A percentile compares a stretch with the other conserved stretches of the same genome.
These are phyloP conservation scores for Lumnitzera racemosa DNA, from an alignment of 345 rosid genomes.

Conservation along the genomic window DNA sequence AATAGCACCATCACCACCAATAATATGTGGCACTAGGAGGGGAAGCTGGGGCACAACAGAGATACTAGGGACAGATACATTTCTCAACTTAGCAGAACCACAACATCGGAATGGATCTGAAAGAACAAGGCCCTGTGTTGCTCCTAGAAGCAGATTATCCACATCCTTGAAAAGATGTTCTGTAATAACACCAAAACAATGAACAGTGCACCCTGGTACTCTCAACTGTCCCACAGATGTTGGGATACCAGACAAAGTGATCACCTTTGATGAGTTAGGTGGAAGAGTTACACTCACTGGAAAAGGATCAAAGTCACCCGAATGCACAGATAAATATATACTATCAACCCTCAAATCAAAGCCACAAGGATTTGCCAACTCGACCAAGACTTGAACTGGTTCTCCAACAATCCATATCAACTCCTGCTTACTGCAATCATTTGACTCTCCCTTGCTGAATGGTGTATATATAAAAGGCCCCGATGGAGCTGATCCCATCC, in stretches of 20 bases:
- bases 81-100: conserved; percentile 82
- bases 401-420: conserved; percentile 93
- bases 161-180: conserved; percentile 92
- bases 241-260: conserved; percentile 87
- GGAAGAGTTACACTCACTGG: conserved; percentile 87
- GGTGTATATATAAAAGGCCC: conserved; percentile 99
- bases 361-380: conserved; percentile 97
- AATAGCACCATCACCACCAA: conserved; percentile 90
- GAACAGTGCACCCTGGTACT: conserved; percentile 89
- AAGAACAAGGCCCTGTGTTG: conserved; percentile 96
- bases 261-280: conserved; percentile 94
- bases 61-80: conserved; percentile 67
- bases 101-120: conserved; percentile 97
- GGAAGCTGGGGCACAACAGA: conserved; percentile 80
- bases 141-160: conserved; percentile 94
- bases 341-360: conserved; percentile 89
- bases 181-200: conserved; percentile 93
- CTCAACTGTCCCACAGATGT: conserved; percentile 71
- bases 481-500: conserved; percentile 92
- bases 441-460: conserved; percentile 85
- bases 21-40: conserved; percentile 68
- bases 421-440: conserved; percentile 74
- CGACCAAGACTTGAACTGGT: conserved; percentile 95
- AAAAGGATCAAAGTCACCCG: conserved; percentile 89
- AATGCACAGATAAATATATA: conserved; percentile 82